Percentiles rank a stretch among this genome's conserved stretches.
These are phyloP conservation scores for Eruca vesicaria DNA, from an alignment of 441 rosid genomes.

Conservation along the genomic window DNA sequence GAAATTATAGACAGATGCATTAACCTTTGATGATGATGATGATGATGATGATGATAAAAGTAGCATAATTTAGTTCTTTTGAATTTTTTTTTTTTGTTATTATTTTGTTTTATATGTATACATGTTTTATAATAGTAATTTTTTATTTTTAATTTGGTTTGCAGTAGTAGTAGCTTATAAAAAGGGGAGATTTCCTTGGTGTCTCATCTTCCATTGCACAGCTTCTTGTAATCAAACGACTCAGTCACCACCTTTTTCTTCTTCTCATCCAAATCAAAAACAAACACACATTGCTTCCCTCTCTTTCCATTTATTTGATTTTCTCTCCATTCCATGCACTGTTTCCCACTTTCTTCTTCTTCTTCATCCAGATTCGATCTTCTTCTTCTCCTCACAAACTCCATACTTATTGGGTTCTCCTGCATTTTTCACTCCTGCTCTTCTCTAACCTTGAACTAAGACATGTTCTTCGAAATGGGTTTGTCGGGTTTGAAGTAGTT, in stretches of 20 bases:
- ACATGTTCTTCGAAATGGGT: slow-evolving; percentile 8
- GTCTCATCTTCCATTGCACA: too few relatives aligned
- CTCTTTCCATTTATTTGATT: background rate
- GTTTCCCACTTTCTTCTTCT: background rate
- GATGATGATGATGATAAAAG: too few relatives aligned
- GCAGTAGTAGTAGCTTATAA: too few relatives aligned
- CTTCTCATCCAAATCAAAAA: background rate
- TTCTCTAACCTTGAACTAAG: background rate
- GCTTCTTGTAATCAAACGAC: slow-evolving; percentile 24
- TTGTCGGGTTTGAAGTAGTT: slow-evolving; percentile 2
- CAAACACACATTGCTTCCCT: background rate
- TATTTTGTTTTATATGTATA: too few relatives aligned
- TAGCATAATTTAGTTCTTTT: too few relatives aligned
- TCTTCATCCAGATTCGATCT: slow-evolving; percentile 16
- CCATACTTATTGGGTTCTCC: background rate
- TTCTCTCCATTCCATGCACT: slow-evolving; percentile 9
- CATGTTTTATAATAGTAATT: too few relatives aligned
- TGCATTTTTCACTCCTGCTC: slow-evolving; percentile 29
- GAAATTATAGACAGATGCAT: too few relatives aligned
- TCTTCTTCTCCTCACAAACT: slow-evolving; percentile 2
- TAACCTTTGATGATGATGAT: too few relatives aligned
- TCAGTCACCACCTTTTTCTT: too few relatives aligned
- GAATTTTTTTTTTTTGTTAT: too few relatives aligned
- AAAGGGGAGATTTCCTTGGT: too few relatives aligned
- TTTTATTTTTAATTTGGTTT: too few relatives aligned